phyloP scores from a whole-genome alignment of 106 monocot genomes.

The Chionographis japonica region DNA sequence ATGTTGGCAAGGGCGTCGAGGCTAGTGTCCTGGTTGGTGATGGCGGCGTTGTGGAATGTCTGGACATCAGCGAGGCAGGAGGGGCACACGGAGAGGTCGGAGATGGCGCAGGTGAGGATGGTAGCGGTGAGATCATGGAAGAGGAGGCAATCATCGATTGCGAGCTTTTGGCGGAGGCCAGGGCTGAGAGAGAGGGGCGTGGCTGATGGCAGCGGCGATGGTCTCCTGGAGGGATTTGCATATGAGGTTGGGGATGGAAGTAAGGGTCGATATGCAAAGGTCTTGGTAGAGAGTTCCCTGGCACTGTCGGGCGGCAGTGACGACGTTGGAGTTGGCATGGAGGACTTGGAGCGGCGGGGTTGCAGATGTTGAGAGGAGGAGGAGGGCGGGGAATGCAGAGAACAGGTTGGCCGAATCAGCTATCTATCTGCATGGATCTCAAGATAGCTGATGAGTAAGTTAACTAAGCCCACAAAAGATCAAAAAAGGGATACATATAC shows the following conservation, averaged over 20 bases:
- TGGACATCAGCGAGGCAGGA: constrained; percentile 31
- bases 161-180: constrained; percentile 32
- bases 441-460: too few species aligned
- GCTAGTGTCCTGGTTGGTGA: constrained; percentile 85
- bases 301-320: constrained; percentile 30
- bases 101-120: constrained; percentile 24
- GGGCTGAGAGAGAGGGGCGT: constrained; percentile 12
- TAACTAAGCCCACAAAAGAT: too few species aligned
- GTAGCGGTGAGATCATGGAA: constrained; percentile 55
- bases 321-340: constrained; percentile 1
- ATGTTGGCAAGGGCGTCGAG: constrained; percentile 62
- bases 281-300: constrained; percentile 47
- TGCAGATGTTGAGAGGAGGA: not conserved
- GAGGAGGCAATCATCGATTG: constrained; percentile 70
- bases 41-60: constrained; percentile 67
- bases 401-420: too few species aligned
- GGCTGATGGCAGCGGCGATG: constrained; percentile 33
- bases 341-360: not conserved
- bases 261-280: constrained; percentile 60
- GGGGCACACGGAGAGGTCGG: not conserved
- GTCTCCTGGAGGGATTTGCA: constrained; percentile 44
- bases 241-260: constrained; percentile 36
- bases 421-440: too few species aligned
- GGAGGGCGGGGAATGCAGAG: not conserved
- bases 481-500: too few species aligned